These are phyloP conservation scores for Canna indica DNA, from an alignment of 176 grass and related monocot genomes.

Conservation along the genomic window DNA sequence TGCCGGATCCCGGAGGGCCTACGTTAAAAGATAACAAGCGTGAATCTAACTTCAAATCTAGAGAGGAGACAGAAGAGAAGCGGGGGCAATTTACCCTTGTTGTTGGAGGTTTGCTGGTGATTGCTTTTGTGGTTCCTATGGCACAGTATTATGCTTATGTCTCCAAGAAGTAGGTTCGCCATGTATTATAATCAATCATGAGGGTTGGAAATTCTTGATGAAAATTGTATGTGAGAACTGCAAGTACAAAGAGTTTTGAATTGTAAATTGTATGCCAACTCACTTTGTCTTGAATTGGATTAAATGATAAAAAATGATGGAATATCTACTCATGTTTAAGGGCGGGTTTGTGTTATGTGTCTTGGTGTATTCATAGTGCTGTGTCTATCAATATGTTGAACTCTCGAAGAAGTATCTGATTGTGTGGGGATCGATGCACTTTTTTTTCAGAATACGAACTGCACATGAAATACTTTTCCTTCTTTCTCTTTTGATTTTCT, in stretches of 20 bases:
- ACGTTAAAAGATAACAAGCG: slow-evolving; percentile 83
- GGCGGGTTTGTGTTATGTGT: not conserved
- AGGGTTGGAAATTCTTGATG: not conserved
- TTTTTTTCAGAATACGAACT: too few species aligned
- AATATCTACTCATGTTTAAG: not conserved
- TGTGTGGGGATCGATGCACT: too few species aligned
- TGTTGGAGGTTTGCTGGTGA: slow-evolving; percentile 84
- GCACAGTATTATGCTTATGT: slow-evolving; percentile 98
- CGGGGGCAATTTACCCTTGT: slow-evolving; percentile 94
- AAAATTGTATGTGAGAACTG: not conserved
- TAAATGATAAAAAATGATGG: not conserved
- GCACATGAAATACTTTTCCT: too few species aligned
- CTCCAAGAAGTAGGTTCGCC: slow-evolving; percentile 70
- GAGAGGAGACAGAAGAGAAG: slow-evolving; percentile 88
- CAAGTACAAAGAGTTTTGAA: not conserved
- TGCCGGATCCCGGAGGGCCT: slow-evolving; percentile 79
- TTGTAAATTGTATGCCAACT: slow-evolving; percentile 1
- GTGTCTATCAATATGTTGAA: too few species aligned
- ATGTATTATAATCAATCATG: not conserved
- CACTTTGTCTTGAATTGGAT: not conserved
- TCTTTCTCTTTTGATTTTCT: too few species aligned
- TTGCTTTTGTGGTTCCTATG: slow-evolving; percentile 98
- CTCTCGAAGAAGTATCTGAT: too few species aligned
- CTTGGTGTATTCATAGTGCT: not conserved
- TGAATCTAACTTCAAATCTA: slow-evolving; percentile 88